phyloP scores from a whole-genome alignment of 495 filamentous ascomycete species.

The Platismatia glauca region DNA sequence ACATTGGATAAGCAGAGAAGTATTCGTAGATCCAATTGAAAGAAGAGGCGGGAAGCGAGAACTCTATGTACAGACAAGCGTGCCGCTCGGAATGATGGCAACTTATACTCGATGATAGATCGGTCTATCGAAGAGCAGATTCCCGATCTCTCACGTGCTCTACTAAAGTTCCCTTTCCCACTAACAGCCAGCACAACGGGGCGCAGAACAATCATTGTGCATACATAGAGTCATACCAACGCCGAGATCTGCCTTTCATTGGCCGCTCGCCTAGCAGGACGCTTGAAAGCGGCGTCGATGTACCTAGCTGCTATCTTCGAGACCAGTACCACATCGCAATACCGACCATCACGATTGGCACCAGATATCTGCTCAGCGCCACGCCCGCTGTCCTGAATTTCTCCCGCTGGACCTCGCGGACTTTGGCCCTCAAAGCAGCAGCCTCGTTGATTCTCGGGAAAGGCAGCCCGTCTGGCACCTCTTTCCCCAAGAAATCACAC shows the following conservation, averaged over 20 bases:
- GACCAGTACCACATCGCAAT: slow-evolving; percentile 2
- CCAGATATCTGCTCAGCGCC: not conserved
- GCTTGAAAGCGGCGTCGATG: not conserved
- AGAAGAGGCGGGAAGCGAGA: not conserved
- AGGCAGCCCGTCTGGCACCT: slow-evolving; percentile 32
- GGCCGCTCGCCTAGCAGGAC: not conserved
- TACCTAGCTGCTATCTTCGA: not conserved
- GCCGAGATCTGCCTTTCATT: not conserved
- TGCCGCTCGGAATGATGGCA: not conserved
- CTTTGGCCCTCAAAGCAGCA: not conserved
- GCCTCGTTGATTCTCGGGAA: slow-evolving; percentile 12
- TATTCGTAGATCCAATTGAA: not conserved
- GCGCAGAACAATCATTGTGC: not conserved
- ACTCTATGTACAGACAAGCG: not conserved
- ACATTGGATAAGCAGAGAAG: slow-evolving; percentile 23
- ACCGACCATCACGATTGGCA: not conserved
- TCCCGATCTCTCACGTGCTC: not conserved
- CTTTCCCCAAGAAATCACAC: slow-evolving; percentile 32
- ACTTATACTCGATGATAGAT: too few species aligned
- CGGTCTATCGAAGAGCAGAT: not conserved
- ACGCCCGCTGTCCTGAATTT: not conserved
- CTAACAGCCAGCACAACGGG: not conserved
- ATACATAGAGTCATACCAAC: not conserved
- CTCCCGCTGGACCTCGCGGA: not conserved
- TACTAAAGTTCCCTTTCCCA: not conserved